phyloP scores from a whole-genome alignment of 176 grass and related monocot species.

The Bonia amplexicaulis region DNA sequence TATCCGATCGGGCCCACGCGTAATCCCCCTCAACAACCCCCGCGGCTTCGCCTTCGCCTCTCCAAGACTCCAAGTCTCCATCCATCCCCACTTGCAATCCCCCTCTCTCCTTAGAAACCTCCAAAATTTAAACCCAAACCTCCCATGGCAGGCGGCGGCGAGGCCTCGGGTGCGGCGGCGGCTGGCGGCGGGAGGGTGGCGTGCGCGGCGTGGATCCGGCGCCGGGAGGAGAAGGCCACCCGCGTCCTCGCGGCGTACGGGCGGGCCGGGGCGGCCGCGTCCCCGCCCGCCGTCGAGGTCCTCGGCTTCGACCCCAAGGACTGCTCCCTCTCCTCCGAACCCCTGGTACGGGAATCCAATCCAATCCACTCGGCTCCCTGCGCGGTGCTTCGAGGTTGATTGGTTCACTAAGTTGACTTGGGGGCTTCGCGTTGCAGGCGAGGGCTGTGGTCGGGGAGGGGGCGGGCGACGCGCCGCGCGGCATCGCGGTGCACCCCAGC shows the following conservation, averaged over 20 bases:
- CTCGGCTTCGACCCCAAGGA: constrained; percentile 69
- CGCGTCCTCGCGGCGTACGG: constrained; percentile 53
- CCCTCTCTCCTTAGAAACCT: not conserved
- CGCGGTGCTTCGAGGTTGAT: not conserved
- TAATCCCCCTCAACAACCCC: not conserved
- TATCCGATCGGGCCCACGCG: constrained; percentile 10
- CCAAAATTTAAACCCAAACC: not conserved
- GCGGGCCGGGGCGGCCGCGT: constrained; percentile 1
- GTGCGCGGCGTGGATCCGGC: constrained; percentile 79
- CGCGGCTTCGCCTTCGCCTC: not conserved
- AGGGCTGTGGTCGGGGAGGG: constrained; percentile 54
- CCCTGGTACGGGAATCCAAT: constrained; percentile 38
- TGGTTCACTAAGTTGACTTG: not conserved
- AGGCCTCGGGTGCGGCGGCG: not conserved
- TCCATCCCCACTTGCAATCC: not conserved
- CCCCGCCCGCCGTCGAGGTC: constrained; percentile 51
- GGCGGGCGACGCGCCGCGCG: constrained; percentile 39
- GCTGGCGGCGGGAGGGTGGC: constrained; percentile 32
- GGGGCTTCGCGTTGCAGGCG: constrained; percentile 31
- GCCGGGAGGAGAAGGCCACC: constrained; percentile 57
- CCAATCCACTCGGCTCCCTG: not conserved
- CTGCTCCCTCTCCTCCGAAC: constrained; percentile 48
- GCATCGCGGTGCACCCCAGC: constrained; percentile 77
- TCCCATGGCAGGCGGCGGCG: constrained; percentile 28
- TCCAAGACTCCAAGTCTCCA: not conserved